phyloP scores from a whole-genome alignment of 164 flowering plant genomes.

The Kingdonia uniflora region DNA sequence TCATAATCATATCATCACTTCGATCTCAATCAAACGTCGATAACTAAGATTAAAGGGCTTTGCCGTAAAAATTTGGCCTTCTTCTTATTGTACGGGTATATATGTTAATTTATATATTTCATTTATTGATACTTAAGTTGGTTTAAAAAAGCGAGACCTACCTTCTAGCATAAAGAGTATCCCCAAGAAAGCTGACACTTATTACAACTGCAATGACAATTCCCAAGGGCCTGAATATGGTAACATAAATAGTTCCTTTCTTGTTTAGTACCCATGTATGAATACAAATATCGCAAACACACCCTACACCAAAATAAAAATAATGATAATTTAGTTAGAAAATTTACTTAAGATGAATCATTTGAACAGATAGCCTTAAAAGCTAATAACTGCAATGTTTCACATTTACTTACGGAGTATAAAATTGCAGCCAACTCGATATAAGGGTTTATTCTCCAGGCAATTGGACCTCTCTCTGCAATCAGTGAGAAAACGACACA shows the following conservation, averaged over 20 bases:
- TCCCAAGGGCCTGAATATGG: conserved; percentile 38
- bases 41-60: no score
- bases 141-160: no score
- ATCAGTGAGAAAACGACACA: conserved; percentile 25
- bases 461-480: conserved; percentile 25
- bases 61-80: no score
- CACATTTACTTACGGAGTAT: background rate
- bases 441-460: conserved; percentile 25
- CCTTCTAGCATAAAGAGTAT: conserved; percentile 44
- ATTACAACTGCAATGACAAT: conserved; percentile 35
- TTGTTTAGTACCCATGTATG: conserved; percentile 36
- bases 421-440: background rate
- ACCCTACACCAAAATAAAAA: conserved; percentile 12
- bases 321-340: no score
- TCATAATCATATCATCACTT: background rate
- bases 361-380: no score
- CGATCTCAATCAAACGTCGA: background rate
- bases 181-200: conserved; percentile 35
- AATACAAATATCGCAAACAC: conserved; percentile 23
- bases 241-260: conserved; percentile 44
- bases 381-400: no score
- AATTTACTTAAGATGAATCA: no score
- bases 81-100: no score
- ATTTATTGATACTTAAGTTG: no score
- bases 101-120: no score